phyloP scores from a whole-genome alignment of 2,329 filamentous ascomycete species.

The Apiospora rasikravindrae region DNA sequence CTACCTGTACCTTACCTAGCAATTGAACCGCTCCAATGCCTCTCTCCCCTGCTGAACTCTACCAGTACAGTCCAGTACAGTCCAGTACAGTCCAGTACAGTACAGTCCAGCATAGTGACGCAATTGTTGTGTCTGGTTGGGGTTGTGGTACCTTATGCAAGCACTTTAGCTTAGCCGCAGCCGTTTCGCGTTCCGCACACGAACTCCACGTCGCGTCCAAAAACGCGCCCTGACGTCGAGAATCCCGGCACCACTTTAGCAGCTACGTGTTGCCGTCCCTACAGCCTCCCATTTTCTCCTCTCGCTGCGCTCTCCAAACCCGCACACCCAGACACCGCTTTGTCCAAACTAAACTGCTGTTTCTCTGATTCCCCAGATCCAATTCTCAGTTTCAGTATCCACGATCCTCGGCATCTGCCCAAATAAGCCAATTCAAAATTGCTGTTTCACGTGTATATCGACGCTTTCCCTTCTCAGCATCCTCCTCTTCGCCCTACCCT shows the following conservation, averaged over 20 bases:
- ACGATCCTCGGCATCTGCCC: not conserved
- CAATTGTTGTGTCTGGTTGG: not conserved
- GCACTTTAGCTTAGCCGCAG: not conserved
- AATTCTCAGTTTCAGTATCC: not conserved
- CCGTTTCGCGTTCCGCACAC: not conserved
- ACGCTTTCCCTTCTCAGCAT: not conserved
- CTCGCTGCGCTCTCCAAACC: not conserved
- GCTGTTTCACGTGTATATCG: constrained; percentile 8
- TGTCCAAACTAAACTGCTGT: not conserved
- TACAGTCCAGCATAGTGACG: not conserved
- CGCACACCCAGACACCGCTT: not conserved
- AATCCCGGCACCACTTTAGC: constrained; percentile 7
- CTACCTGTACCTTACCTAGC: not conserved
- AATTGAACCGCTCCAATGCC: not conserved
- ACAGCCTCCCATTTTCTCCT: constrained; percentile 4
- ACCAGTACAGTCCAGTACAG: not conserved
- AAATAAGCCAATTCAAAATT: constrained; percentile 10
- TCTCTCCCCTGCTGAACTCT: not conserved
- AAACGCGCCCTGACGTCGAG: constrained; percentile 19
- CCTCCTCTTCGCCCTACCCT: not conserved
- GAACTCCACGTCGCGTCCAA: constrained; percentile 13
- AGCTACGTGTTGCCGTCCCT: not conserved
- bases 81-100: no score
- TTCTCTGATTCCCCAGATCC: constrained; percentile 1
- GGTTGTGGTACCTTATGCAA: not conserved